These are phyloP conservation scores for Trametes versicolor DNA, from an alignment of 1,284 basidiomycete species.

Conservation along the genomic window DNA sequence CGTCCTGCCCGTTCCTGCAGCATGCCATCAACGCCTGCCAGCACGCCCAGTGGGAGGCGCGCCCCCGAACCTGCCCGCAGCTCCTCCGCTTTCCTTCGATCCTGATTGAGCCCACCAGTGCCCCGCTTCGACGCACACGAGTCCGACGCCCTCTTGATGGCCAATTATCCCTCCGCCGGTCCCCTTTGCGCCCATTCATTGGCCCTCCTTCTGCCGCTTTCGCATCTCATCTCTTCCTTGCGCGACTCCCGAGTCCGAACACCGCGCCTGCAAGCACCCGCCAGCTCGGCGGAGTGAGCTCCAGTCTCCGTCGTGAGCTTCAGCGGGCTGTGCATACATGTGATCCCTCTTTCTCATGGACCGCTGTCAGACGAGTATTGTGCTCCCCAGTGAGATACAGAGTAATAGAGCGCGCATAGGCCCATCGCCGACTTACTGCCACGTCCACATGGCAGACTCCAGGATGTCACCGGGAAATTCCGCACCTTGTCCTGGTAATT, in stretches of 20 bases:
- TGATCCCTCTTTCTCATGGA: neutral
- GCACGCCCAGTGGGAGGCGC: neutral
- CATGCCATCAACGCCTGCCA: slow-evolving; percentile 6
- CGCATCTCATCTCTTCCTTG: slow-evolving; percentile 14
- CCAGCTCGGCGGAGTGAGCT: slow-evolving; percentile 13
- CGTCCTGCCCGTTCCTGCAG: neutral
- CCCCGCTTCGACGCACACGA: slow-evolving; percentile 15
- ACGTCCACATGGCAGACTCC: no score
- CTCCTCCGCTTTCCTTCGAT: slow-evolving; percentile 10
- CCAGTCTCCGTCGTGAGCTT: neutral
- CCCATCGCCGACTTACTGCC: no score
- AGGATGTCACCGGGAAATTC: no score
- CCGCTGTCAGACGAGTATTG: slow-evolving; percentile 6
- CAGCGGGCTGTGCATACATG: neutral
- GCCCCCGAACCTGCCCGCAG: slow-evolving; percentile 3
- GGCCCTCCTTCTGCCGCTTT: neutral
- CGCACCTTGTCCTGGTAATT: no score
- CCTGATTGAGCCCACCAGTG: slow-evolving; percentile 11
- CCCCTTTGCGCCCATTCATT: slow-evolving; percentile 1
- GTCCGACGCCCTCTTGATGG: slow-evolving; percentile 16
- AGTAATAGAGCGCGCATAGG: neutral
- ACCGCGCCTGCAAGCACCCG: slow-evolving; percentile 1
- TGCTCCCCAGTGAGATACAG: neutral
- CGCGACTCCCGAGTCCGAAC: slow-evolving; percentile 14
- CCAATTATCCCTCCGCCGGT: slow-evolving; percentile 12